phyloP scores from a whole-genome alignment of 306 rosid genomes.

The Lagenaria siceraria region DNA sequence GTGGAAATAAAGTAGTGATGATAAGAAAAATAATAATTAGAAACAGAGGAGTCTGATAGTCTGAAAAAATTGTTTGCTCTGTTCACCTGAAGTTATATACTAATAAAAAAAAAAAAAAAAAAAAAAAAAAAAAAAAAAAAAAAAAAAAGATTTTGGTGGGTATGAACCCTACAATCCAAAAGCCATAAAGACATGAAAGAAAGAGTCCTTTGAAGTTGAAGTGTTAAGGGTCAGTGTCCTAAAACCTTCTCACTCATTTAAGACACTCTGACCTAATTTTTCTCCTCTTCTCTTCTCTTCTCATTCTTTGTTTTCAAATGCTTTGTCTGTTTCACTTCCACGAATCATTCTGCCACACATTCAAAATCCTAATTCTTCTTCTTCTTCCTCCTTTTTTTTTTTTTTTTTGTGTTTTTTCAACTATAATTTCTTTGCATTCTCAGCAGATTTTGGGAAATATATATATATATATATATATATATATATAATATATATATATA shows the following conservation, averaged over 20 bases:
- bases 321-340: not conserved
- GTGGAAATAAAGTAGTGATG: not conserved
- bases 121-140: too few relatives aligned
- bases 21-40: too few relatives aligned
- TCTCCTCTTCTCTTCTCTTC: not conserved
- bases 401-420: too few relatives aligned
- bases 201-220: not conserved
- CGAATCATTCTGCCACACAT: not conserved
- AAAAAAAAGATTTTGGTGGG: not conserved
- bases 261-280: not conserved
- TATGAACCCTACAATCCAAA: conserved; percentile 4
- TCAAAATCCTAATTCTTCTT: not conserved
- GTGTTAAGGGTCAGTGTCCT: not conserved
- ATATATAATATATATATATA: too few relatives aligned
- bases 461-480: too few relatives aligned
- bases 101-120: too few relatives aligned
- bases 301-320: not conserved
- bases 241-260: not conserved
- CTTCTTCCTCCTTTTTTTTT: not conserved
- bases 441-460: too few relatives aligned
- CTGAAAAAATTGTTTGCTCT: not conserved
- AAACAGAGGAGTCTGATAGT: not conserved
- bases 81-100: not conserved
- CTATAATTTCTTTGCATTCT: too few relatives aligned
- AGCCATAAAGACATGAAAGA: not conserved